Conservation (phyloP, 2,329 filamentous ascomycete genomes). For the Aciculosporium take region DNA sequence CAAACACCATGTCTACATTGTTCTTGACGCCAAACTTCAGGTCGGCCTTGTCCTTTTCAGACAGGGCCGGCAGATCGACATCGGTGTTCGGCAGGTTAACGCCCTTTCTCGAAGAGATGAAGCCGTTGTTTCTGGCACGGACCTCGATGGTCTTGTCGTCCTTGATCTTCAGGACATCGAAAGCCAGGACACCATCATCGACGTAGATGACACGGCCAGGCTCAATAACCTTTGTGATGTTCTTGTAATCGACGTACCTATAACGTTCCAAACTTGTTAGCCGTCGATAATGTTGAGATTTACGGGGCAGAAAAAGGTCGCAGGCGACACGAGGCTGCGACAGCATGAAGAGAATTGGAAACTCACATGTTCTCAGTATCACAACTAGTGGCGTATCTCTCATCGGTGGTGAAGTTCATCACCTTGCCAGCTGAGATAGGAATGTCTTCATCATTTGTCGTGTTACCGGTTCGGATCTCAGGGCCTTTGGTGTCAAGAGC, state of each 20-base stretch:
- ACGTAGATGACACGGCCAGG: constrained; percentile 91
- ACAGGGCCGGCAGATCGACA: constrained; percentile 91
- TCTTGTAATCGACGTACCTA: constrained; percentile 98
- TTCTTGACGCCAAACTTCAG: constrained; percentile 95
- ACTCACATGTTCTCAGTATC: constrained; percentile 88
- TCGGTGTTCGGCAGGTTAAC: constrained; percentile 98
- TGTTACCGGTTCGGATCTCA: constrained; percentile 49
- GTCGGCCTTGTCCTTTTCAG: constrained; percentile 95
- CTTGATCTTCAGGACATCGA: constrained; percentile 77
- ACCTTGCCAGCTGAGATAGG: constrained; percentile 72
- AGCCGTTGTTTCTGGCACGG: constrained; percentile 89
- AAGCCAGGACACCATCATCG: constrained; percentile 93
- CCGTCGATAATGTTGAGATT: not conserved
- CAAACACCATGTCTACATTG: constrained; percentile 97
- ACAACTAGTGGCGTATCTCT: constrained; percentile 70
- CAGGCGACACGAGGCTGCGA: not conserved
- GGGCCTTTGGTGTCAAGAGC: constrained; percentile 64
- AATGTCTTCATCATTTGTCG: constrained; percentile 75
- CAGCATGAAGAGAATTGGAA: not conserved
- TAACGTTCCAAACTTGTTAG: not conserved
- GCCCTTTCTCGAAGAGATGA: constrained; percentile 97
- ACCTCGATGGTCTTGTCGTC: constrained; percentile 82
- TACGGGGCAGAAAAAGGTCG: not conserved
- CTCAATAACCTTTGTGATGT: constrained; percentile 97
- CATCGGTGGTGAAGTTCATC: constrained; percentile 94